Conservation (phyloP, 495 filamentous ascomycete species). For the Neurospora tetraspora region DNA sequence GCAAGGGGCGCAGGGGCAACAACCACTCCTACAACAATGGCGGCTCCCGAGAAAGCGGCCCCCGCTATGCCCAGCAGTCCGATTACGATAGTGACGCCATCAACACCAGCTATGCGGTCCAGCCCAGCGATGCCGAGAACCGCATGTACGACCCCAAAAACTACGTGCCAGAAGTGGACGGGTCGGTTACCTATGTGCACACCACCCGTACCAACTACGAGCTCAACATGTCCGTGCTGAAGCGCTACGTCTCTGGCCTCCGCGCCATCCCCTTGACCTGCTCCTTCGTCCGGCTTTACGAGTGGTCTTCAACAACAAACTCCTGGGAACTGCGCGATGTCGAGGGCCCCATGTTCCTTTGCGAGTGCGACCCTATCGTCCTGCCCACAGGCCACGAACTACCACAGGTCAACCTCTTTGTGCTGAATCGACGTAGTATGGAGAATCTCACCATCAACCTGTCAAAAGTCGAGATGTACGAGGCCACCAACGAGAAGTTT, state of each 20-base stretch:
- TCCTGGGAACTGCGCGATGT: slow-evolving; percentile 69
- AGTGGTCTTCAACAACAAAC: slow-evolving; percentile 48
- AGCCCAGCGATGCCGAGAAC: background rate
- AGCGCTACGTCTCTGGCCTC: slow-evolving; percentile 55
- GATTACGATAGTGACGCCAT: slow-evolving; percentile 55
- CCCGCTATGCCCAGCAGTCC: slow-evolving; percentile 31
- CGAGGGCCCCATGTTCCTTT: slow-evolving; percentile 78
- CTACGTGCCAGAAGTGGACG: slow-evolving; percentile 12
- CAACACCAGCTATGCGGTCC: slow-evolving; percentile 26
- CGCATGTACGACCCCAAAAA: slow-evolving; percentile 12
- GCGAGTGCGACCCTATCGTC: slow-evolving; percentile 41
- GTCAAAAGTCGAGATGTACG: slow-evolving; percentile 10
- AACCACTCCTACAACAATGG: slow-evolving; percentile 24
- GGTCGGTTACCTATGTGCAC: slow-evolving; percentile 20
- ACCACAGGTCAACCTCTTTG: slow-evolving; percentile 29
- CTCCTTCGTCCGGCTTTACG: slow-evolving; percentile 70
- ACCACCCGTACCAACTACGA: slow-evolving; percentile 60
- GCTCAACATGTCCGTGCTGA: slow-evolving; percentile 71
- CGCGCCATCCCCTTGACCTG: slow-evolving; percentile 61
- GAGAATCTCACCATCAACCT: slow-evolving; percentile 36
- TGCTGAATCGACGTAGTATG: slow-evolving; percentile 37
- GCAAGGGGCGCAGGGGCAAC: slow-evolving; percentile 24
- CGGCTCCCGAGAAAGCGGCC: slow-evolving; percentile 5
- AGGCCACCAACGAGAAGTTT: slow-evolving; percentile 13
- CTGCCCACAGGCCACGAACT: slow-evolving; percentile 10